These are phyloP conservation scores for Onygenales sp. DNA, from an alignment of 2,329 filamentous ascomycete species.

Conservation along the genomic window DNA sequence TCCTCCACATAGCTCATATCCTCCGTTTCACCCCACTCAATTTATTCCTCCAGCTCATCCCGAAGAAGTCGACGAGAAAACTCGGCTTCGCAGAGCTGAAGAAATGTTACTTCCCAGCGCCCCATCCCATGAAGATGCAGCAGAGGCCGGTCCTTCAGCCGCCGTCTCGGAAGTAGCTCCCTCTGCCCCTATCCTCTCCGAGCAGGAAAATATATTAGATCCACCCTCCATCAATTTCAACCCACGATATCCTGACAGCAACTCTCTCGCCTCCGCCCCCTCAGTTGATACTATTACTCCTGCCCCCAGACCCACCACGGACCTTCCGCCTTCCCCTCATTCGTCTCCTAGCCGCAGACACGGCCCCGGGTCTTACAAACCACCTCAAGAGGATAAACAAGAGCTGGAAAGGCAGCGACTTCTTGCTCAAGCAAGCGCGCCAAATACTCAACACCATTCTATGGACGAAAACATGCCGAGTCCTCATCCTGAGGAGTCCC, in stretches of 20 bases:
- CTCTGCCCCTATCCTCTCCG: slow-evolving; percentile 35
- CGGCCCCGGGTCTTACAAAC: neutral
- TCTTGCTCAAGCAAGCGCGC: slow-evolving; percentile 56
- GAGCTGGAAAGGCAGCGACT: slow-evolving; percentile 61
- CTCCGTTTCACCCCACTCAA: slow-evolving; percentile 5
- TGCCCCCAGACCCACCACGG: slow-evolving; percentile 2
- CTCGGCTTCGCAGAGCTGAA: slow-evolving; percentile 68
- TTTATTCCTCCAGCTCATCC: slow-evolving; percentile 35
- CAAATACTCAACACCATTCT: slow-evolving; percentile 20
- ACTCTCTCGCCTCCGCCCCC: slow-evolving; percentile 15
- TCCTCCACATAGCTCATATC: slow-evolving; percentile 2
- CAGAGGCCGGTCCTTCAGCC: slow-evolving; percentile 38
- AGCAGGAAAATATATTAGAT: slow-evolving; percentile 42
- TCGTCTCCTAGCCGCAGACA: slow-evolving; percentile 32
- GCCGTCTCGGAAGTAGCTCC: slow-evolving; percentile 24
- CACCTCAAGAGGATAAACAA: slow-evolving; percentile 60
- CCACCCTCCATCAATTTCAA: neutral
- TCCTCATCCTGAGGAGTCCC: neutral
- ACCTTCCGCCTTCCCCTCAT: neutral
- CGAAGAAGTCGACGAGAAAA: slow-evolving; percentile 69
- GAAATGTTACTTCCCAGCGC: slow-evolving; percentile 71
- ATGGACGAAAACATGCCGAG: slow-evolving; percentile 7
- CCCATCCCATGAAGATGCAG: slow-evolving; percentile 44
- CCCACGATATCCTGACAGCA: neutral
- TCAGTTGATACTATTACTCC: slow-evolving; percentile 22